Evolutionary conservation across 2,329 filamentous ascomycete species (phyloP).

Genomic region (Hypoxylon sp.): DNA sequence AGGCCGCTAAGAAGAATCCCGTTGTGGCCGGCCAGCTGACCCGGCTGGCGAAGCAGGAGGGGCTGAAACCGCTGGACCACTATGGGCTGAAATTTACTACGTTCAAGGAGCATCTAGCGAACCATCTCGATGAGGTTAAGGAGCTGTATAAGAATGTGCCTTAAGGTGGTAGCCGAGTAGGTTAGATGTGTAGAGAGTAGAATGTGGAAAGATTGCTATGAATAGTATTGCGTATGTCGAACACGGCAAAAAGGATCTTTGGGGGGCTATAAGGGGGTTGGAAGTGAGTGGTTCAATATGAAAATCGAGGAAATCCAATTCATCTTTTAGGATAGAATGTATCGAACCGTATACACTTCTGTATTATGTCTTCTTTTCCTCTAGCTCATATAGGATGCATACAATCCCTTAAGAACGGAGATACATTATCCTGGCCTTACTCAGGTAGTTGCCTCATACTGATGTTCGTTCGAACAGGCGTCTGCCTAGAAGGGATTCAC

Average conservation of each 20-base stretch:
- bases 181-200: not conserved
- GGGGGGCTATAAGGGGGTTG: not conserved
- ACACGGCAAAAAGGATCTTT: not conserved
- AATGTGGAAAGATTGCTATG: not conserved
- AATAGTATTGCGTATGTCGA: not conserved
- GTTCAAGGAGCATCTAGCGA: conserved; percentile 32
- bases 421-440: not conserved
- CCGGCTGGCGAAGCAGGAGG: not conserved
- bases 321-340: not conserved
- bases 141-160: conserved; percentile 38
- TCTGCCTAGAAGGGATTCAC: not conserved
- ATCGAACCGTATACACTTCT: not conserved
- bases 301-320: not conserved
- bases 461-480: not conserved
- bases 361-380: not conserved
- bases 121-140: conserved; percentile 21
- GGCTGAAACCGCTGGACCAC: conserved; percentile 1
- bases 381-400: not conserved
- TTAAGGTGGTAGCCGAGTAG: not conserved
- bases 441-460: not conserved
- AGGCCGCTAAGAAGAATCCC: conserved; percentile 14
- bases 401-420: not conserved
- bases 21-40: conserved; percentile 28
- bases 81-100: conserved; percentile 35
- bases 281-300: not conserved